These are phyloP conservation scores for Kappamyces sp. DNA, from an alignment of 192 early-diverging fungal species.

Conservation along the genomic window DNA sequence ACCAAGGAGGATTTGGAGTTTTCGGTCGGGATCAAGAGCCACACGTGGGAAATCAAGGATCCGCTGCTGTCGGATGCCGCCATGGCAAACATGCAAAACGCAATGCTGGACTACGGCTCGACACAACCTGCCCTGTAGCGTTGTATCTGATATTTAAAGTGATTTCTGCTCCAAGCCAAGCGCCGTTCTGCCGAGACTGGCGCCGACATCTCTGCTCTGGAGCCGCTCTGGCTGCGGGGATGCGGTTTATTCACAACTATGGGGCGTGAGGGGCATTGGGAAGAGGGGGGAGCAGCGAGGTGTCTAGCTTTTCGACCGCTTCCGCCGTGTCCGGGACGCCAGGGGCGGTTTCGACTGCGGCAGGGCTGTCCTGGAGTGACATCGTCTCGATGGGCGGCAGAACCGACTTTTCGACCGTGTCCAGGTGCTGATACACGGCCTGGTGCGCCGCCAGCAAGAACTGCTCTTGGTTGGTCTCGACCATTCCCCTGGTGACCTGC, in stretches of 20 bases:
- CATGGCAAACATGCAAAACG: conserved; percentile 21
- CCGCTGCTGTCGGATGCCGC: conserved; percentile 39
- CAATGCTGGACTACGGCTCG: conserved; percentile 12
- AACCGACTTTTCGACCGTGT: neutral
- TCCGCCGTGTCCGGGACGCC: neutral
- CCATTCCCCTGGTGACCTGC: conserved; percentile 34
- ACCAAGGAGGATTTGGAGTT: conserved; percentile 99
- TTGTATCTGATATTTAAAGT: too few species aligned
- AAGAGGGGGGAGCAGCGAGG: neutral
- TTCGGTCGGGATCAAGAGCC: conserved; percentile 73
- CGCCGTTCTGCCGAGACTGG: too few species aligned
- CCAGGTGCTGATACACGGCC: conserved; percentile 24
- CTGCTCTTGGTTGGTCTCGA: conserved; percentile 38
- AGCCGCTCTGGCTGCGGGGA: neutral
- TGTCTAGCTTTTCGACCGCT: neutral
- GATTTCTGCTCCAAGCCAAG: too few species aligned
- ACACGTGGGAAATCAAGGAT: conserved; percentile 80
- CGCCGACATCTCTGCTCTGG: too few species aligned
- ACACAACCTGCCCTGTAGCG: neutral
- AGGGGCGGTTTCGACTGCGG: neutral
- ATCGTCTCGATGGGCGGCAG: neutral
- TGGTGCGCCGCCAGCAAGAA: conserved; percentile 48
- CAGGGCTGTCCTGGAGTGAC: neutral
- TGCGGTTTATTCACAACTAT: neutral
- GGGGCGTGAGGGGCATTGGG: neutral